Percentiles rank a stretch among this genome's conserved stretches.
Evolutionary conservation across 495 filamentous ascomycete genomes (phyloP).

Genomic region (Aspergillus homomorphus): DNA sequence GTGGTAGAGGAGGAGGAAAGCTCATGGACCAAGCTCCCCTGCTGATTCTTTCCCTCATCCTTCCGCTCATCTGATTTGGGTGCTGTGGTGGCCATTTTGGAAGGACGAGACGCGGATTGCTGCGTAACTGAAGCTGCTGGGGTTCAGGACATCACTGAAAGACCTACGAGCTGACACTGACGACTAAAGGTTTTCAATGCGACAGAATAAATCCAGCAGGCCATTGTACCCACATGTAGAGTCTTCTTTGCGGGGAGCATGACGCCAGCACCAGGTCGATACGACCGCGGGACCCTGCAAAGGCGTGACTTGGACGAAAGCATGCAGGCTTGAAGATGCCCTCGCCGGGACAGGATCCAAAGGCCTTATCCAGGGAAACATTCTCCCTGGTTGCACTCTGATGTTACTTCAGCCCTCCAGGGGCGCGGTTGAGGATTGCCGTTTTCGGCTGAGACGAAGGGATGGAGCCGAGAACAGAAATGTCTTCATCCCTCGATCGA

Average conservation of each 20-base stretch:
- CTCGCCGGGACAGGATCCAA: background rate
- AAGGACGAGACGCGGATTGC: background rate
- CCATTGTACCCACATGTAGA: background rate
- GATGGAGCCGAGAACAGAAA: background rate
- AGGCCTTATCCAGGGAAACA: background rate
- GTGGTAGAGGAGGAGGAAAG: background rate
- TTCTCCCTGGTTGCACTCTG: background rate
- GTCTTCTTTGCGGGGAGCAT: background rate
- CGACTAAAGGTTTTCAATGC: background rate
- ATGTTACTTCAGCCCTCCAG: background rate
- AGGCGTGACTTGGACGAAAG: background rate
- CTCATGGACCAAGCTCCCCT: background rate
- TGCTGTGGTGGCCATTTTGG: background rate
- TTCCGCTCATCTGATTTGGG: background rate
- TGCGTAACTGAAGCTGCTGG: background rate
- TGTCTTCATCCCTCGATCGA: background rate
- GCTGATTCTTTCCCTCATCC: background rate
- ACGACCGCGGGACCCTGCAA: background rate
- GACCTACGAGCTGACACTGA: background rate
- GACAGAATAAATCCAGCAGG: background rate
- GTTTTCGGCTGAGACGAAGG: background rate
- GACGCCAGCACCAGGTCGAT: background rate
- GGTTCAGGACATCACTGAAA: background rate
- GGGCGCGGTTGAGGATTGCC: background rate
- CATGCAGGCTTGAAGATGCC: background rate